Conservation (phyloP, 1,139 yeast species). For the Magnusiomyces tetraspermus region DNA sequence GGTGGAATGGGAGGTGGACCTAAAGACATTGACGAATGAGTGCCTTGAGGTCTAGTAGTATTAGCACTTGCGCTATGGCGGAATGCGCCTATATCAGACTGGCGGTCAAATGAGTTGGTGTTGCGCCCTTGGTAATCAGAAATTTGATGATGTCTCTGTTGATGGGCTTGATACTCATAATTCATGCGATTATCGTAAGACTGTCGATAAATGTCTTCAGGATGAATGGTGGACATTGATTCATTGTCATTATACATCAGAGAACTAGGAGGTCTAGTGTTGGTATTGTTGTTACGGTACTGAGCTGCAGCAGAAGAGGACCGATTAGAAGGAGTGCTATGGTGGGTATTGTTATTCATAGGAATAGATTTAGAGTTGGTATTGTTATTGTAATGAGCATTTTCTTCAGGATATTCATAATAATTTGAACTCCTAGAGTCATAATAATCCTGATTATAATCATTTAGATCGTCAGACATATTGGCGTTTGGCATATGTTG, state of each 20-base stretch:
- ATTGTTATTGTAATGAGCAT: neutral
- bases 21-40: too few relatives aligned
- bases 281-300: too few relatives aligned
- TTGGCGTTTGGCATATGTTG: neutral
- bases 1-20: conserved; percentile 27
- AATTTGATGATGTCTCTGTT: neutral
- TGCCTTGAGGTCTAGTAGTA: neutral
- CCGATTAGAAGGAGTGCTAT: neutral
- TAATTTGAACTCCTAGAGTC: neutral
- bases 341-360: neutral
- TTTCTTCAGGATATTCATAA: neutral
- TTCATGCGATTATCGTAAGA: neutral
- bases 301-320: neutral
- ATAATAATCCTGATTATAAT: neutral
- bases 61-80: neutral
- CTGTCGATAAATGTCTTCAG: neutral
- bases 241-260: neutral
- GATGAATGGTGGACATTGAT: neutral
- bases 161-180: neutral
- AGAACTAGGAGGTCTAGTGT: neutral
- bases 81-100: neutral
- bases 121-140: neutral
- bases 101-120: too few relatives aligned
- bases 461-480: neutral
- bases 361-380: neutral